Percentiles rank a stretch among this genome's conserved stretches.
phyloP scores from a whole-genome alignment of 495 filamentous ascomycete species.

The Aspergillus asperescens region DNA sequence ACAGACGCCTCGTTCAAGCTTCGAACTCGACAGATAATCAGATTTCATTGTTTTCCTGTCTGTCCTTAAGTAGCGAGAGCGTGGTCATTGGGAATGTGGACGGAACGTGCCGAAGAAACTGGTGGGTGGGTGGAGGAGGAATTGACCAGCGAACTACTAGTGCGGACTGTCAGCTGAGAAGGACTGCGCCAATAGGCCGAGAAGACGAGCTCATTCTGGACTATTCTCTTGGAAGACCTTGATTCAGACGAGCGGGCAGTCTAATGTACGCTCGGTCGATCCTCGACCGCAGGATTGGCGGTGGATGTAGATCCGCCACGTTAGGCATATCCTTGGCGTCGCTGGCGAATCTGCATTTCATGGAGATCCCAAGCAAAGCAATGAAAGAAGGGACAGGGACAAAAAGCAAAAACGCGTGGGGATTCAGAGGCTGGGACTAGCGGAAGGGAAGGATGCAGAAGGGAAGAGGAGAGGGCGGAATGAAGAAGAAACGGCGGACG shows the following conservation, averaged over 20 bases:
- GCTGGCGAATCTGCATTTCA: not conserved
- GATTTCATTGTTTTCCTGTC: not conserved
- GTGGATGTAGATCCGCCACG: slow-evolving; percentile 10
- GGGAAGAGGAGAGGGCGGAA: not conserved
- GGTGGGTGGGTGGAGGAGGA: slow-evolving; percentile 1
- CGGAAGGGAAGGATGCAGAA: slow-evolving; percentile 2
- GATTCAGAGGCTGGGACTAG: not conserved
- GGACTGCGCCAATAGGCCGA: not conserved
- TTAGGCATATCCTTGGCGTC: slow-evolving; percentile 11
- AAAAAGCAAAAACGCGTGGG: not conserved
- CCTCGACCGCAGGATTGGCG: slow-evolving; percentile 9
- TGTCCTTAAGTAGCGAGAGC: not conserved
- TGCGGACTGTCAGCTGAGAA: not conserved
- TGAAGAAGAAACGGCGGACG: not conserved
- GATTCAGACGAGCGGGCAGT: slow-evolving; percentile 6
- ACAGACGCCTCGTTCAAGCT: not conserved
- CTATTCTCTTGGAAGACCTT: not conserved
- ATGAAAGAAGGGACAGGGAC: not conserved
- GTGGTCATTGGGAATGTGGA: not conserved
- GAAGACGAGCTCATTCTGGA: not conserved
- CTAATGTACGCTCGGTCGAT: slow-evolving; percentile 18
- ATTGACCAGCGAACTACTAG: not conserved
- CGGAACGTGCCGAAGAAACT: slow-evolving; percentile 12
- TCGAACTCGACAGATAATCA: not conserved
- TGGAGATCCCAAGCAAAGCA: too few relatives aligned